phyloP scores from a whole-genome alignment of 805 yeast genomes.

The Candida montana region DNA sequence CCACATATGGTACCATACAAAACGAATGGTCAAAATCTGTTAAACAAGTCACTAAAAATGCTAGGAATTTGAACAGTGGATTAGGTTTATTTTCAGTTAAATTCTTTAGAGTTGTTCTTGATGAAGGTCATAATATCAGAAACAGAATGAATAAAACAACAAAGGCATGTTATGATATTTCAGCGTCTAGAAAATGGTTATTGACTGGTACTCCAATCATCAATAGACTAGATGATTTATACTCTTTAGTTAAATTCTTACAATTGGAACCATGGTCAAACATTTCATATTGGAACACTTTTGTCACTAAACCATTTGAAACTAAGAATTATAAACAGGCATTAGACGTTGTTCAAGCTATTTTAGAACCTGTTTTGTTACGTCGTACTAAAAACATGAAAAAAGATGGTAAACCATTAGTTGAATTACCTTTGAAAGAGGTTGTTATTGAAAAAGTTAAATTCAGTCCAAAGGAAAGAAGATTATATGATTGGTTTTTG shows the following conservation, averaged over 20 bases:
- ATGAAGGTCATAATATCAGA: constrained; percentile 88
- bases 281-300: constrained; percentile 80
- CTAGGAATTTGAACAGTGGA: not conserved
- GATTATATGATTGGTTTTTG: constrained; percentile 63
- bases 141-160: constrained; percentile 77
- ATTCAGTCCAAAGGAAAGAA: constrained; percentile 61
- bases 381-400: constrained; percentile 86
- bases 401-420: constrained; percentile 70
- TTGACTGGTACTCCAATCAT: constrained; percentile 93
- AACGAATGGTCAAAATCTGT: constrained; percentile 59
- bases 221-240: constrained; percentile 81
- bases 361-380: constrained; percentile 75
- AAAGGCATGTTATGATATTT: constrained; percentile 64
- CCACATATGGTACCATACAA: constrained; percentile 84
- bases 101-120: constrained; percentile 73
- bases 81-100: constrained; percentile 65
- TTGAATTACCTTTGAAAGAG: constrained; percentile 71
- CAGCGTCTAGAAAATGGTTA: constrained; percentile 69
- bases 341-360: constrained; percentile 76
- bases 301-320: constrained; percentile 79
- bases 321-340: constrained; percentile 66
- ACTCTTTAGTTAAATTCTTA: constrained; percentile 67
- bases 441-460: constrained; percentile 62
- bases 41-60: constrained; percentile 9
- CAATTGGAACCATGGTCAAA: constrained; percentile 88